Evolutionary conservation across 2,329 filamentous ascomycete genomes (phyloP), one percentile per base, ranked within the genome.

Genomic region (Hymenoscyphus repandus): DNA sequence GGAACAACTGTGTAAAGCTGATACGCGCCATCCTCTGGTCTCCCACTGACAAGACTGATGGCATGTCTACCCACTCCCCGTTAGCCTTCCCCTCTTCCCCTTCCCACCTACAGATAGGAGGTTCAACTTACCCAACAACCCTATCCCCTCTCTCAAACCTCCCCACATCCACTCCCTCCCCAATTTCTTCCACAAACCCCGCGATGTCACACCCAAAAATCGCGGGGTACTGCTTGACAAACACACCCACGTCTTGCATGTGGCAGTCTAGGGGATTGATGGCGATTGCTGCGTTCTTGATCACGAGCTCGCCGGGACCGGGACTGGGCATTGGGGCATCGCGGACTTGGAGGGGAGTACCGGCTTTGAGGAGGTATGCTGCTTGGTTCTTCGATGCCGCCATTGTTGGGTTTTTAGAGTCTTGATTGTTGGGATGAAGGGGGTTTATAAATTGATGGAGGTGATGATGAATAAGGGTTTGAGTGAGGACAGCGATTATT

Each of bases 181-280:
- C 78, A 15, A 79, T 71, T 31, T 74, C 72, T 40, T 77, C 56
- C 42, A 82, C 70, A 53, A 72, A 73, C 40, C 79, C 79, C 5
- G 78, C 75, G 30, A 77, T 76, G 54, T 82, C 78, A 6, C 76
- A 78, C n/a, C 69, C 71, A 5, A 77, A 68, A 9, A 80, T 57
- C 5, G 57, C 54, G 6, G 68, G 69, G 65, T 61, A 49, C n/a
- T 55, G 13, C 4, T 40, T 15, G 6, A 52, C 37, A 22, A 47
- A 36, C 15, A 49, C 37, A n/a, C 50, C 52, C 4, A 41, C 10
- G n/a, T 52, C 36, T 33, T 51, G 53, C 6, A 58, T 49, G 7
- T 37, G 22, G 27, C 36, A 68, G 56, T 74, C 72, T 15, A 74
- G 62, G 0, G 69, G 68, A 52, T 74, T 74, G 48, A 75, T 66